Base-by-base conservation (phyloP, 139 green algal species). In the Chlamydomonas eustigma region DNA sequence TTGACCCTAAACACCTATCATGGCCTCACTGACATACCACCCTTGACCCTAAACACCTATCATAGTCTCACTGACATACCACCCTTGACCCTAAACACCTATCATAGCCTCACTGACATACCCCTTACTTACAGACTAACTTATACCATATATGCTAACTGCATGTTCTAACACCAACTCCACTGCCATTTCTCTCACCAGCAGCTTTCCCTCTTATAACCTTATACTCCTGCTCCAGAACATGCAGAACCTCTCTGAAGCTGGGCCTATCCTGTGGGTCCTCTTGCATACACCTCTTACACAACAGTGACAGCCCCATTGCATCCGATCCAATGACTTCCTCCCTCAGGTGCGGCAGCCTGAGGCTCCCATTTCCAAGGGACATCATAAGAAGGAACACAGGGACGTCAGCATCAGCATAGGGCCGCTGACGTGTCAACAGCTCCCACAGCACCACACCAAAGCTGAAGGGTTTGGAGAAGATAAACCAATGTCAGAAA, bases 401-500 rank as follows among this genome's bases (percentile, higher is more conserved):
- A 39, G 82, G 82, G 25, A 84, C 58, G 51, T 89, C 85, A n/a
- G 69, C 32, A 39, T 88, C 86, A 1, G 77, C 69, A 71, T 82
- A 89, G 25, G 86, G 86, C 32, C 86, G 80, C 79, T 78, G 38
- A 5, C 80, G 64, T 32, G 78, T 82, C n/a, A 88, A 52, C 37
- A 90, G 76, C 86, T 90, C 83, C 80, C 83, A 88, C 50, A 87
- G 51, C 37, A 88, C 78, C 2, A 91, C 81, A 4, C 83, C 83
- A 73, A 82, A 90, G 0, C 63, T 63, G 44, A n/a, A n/a, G n/a
- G n/a, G n/a, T n/a, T n/a, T n/a, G n/a, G n/a, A n/a, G n/a, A n/a
- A n/a, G n/a, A n/a, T n/a, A n/a, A n/a, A n/a, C n/a, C n/a, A n/a
- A n/a, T n/a, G n/a, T n/a, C n/a, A n/a, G n/a, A n/a, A n/a, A n/a